Evolutionary conservation across 2,329 filamentous ascomycete species (phyloP), one percentile per base, ranked within the genome.

Genomic region (Talaromyces sp.): DNA sequence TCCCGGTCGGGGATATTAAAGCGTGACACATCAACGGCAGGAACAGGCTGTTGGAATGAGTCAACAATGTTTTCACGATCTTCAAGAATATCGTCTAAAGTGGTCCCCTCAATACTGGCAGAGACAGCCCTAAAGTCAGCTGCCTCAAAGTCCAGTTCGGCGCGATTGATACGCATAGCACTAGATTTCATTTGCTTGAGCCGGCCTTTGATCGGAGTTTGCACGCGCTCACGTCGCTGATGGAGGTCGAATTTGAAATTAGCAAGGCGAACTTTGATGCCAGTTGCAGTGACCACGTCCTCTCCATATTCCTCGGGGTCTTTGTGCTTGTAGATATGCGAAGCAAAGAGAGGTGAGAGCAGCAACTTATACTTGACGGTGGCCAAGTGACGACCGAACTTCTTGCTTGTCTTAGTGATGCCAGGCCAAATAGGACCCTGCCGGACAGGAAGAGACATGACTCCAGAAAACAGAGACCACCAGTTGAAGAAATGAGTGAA

Each of bases 401-500:
- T 99, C 77, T 99, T 99, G 79, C 91, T 97, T 46, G 91, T 94
- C 78, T 96, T 97, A 65, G 97, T 94, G 22, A 91, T 83, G 0
- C 91, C 91, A 5, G 92, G 93, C 86, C 92, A 99, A 2, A 99
- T 81, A 48, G 84, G 82, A 15, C 94, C 94, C 76, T 99, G 95
- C 0, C 94, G 89, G 58, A 99, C 88, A 10, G 94, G 95, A 28
- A 99, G 80, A 10, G 93, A 95, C 86, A 97, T 91, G 8, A 93
- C 89, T 1, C 93, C 92, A 8, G 91, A 91, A 73, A 99, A 99
- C 64, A 97, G 85, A 0, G 89, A 93, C 91, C 92, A 97, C 94
- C 94, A 99, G 58, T 87, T 86, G 76, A 92, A 97, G 79, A 99
- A 99, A 71, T 99, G 94, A 0, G 93, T 97, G 72, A 99, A 99